Evolutionary conservation across 495 filamentous ascomycete genomes (phyloP).

Genomic region (Penicillium samsonianum): DNA sequence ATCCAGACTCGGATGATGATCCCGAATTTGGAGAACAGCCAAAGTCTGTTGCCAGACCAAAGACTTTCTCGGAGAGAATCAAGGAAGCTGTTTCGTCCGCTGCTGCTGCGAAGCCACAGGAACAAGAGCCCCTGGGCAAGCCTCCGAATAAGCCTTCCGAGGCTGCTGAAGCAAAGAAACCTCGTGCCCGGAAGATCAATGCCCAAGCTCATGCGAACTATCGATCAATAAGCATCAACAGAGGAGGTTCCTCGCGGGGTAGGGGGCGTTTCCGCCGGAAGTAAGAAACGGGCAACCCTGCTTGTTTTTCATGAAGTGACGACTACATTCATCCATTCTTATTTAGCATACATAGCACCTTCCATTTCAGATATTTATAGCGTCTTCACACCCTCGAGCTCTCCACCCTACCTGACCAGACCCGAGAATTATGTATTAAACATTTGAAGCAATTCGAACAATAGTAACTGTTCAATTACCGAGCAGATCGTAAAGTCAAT

Average conservation of each 20-base stretch:
- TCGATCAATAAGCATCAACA: constrained; percentile 76
- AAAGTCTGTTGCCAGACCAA: constrained; percentile 27
- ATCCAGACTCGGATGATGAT: constrained; percentile 27
- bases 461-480: neutral
- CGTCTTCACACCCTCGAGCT: neutral
- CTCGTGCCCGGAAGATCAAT: constrained; percentile 64
- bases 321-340: constrained; percentile 29
- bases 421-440: neutral
- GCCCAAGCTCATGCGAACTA: constrained; percentile 81
- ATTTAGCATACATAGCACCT: constrained; percentile 20
- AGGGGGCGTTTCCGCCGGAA: constrained; percentile 50
- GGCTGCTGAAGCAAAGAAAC: constrained; percentile 51
- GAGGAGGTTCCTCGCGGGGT: constrained; percentile 39
- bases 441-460: neutral
- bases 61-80: constrained; percentile 49
- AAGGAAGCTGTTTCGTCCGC: constrained; percentile 42
- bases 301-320: constrained; percentile 31
- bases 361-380: constrained; percentile 6
- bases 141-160: constrained; percentile 30
- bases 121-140: constrained; percentile 31
- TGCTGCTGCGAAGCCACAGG: constrained; percentile 28
- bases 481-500: too few relatives aligned
- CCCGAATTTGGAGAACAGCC: constrained; percentile 35
- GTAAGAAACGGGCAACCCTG: constrained; percentile 22
- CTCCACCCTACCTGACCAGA: neutral